Base-by-base conservation (phyloP, 1,139 yeast genomes). In the Pichia sorboxylosa region DNA sequence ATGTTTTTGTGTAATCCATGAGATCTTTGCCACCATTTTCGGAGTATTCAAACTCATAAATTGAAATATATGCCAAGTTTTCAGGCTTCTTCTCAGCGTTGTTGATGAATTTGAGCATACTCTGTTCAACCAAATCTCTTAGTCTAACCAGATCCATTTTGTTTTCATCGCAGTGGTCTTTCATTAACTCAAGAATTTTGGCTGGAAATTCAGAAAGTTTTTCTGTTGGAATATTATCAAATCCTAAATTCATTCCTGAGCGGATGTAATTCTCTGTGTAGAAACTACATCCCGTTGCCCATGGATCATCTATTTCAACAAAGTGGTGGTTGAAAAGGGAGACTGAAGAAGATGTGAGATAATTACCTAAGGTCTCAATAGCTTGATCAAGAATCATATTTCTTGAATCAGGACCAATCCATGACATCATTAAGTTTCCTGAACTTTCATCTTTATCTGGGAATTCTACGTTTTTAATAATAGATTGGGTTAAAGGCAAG, bases 391-490 rank as follows among this genome's bases (percentile, higher is more conserved):
- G 58, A 16, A 75, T 51, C 13, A 63, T 52, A 29, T 79, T 73
- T 13, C 58, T 52, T 20, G 69, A 69, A 13, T 61, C 57, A 3
- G 94, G 94, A 8, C 97, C 97, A 34, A 83, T 66, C 93, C 95
- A 90, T 3, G 81, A 62, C 23, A 90, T 58, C 21, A 69, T 52
- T 1, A 83, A 52, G 46, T 83, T 94, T 20, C 95, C 94, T 57
- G 75, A 72, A 6, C 82, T 66, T 53, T 85, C 96, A 50, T 85
- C 96, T 35, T 72, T 67, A 45, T 90, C 97, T 1, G 98, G 95
- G 49, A 90, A 90, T 39, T 74, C 79, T 21, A 85, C 69, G 8
- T 61, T 64, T 30, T 69, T 65, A 13, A 68, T 58, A 11, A 59
- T 49, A 3, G 51, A 46, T 33, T 60, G 44, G 4, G 47, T 32